These are phyloP conservation scores for Zasmidium citrigriseum DNA, from an alignment of 2,329 filamentous ascomycete species.

Conservation along the genomic window DNA sequence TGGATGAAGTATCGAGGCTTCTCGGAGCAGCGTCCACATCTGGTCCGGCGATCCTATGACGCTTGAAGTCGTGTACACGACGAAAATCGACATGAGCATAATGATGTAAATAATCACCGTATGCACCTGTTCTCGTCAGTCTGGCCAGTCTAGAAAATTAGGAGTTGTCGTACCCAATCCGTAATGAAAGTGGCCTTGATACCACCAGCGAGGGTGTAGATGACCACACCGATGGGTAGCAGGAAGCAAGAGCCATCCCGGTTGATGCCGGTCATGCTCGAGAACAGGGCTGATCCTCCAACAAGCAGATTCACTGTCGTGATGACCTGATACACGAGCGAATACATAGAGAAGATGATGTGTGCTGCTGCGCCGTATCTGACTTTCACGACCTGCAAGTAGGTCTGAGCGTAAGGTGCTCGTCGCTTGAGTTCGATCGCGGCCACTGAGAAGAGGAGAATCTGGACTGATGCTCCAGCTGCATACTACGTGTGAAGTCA, in stretches of 20 bases:
- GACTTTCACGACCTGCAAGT: constrained; percentile 24
- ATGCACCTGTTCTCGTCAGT: constrained; percentile 16
- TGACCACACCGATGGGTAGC: constrained; percentile 41
- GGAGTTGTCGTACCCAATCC: constrained; percentile 25
- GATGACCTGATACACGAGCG: constrained; percentile 44
- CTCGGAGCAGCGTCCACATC: constrained; percentile 36
- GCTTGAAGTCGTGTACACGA: constrained; percentile 39
- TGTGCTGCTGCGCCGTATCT: constrained; percentile 38
- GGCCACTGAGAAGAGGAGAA: constrained; percentile 82
- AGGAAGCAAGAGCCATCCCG: constrained; percentile 47
- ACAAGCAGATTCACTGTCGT: constrained; percentile 45
- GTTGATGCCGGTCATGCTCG: constrained; percentile 45
- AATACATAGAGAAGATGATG: constrained; percentile 38
- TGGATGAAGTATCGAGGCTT: constrained; percentile 32
- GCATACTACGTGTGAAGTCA: constrained; percentile 46
- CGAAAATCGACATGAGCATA: constrained; percentile 47
- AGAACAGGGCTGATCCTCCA: constrained; percentile 47
- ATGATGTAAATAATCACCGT: constrained; percentile 44
- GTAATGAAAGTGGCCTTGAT: constrained; percentile 45
- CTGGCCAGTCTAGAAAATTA: background rate
- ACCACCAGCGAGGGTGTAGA: constrained; percentile 39
- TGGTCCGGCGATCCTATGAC: constrained; percentile 40
- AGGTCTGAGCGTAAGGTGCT: constrained; percentile 76
- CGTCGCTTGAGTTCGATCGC: constrained; percentile 84
- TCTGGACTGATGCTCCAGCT: constrained; percentile 73